Conservation (phyloP, 1,284 basidiomycete genomes). For the Sanghuangporus baumii region DNA sequence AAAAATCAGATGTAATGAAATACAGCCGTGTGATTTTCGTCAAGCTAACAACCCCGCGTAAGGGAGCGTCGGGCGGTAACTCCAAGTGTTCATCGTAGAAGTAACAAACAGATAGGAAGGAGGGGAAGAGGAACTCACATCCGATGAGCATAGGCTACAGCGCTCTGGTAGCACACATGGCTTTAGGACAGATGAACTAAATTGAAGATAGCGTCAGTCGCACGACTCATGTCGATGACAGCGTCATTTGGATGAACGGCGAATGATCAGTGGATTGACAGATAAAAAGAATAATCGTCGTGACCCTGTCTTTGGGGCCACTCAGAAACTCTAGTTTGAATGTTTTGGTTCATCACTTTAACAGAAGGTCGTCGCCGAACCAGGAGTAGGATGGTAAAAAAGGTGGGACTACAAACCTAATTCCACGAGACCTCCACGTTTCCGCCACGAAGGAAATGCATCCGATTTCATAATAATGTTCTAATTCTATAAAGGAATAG, state of each 20-base stretch:
- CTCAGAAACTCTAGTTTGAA: conserved; percentile 92
- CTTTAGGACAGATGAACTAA: no score
- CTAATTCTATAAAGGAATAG: no score
- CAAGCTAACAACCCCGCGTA: conserved; percentile 35
- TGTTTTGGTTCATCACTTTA: conserved; percentile 50
- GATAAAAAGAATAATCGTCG: conserved; percentile 58
- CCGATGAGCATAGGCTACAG: no score
- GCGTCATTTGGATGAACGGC: background rate
- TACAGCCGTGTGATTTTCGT: conserved; percentile 76
- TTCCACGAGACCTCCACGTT: background rate
- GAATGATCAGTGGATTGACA: conserved; percentile 58
- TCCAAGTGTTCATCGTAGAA: conserved; percentile 55
- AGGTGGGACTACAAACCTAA: conserved; percentile 11
- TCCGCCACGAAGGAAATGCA: no score
- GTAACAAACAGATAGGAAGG: conserved; percentile 8
- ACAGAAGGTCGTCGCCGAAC: conserved; percentile 18
- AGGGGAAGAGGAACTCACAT: background rate
- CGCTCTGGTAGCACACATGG: no score
- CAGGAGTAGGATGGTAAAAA: background rate
- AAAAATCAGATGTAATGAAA: conserved; percentile 46
- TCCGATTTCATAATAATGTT: no score
- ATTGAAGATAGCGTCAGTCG: background rate
- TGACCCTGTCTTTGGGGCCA: conserved; percentile 33
- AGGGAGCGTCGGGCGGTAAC: conserved; percentile 68
- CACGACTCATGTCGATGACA: background rate